Percentiles rank a stretch among this genome's conserved stretches.
Conservation (phyloP, 371 early-diverging fungal genomes). For the Zychaea mexicana region DNA sequence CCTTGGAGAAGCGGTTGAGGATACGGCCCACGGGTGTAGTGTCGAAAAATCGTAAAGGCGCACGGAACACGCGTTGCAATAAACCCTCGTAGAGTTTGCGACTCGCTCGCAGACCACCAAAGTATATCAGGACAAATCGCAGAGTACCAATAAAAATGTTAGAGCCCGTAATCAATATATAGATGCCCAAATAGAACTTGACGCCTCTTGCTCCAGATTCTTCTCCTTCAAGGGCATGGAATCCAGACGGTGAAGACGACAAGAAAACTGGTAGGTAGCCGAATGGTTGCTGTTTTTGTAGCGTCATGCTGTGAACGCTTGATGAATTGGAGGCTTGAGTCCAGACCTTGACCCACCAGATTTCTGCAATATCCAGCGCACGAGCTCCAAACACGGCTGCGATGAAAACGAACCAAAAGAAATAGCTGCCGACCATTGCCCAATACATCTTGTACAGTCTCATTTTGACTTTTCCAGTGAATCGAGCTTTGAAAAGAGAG, state of each 20-base stretch:
- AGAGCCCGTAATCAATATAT: conserved; percentile 39
- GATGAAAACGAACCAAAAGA: conserved; percentile 53
- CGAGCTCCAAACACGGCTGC: conserved; percentile 46
- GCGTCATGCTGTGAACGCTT: background rate
- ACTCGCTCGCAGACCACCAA: conserved; percentile 52
- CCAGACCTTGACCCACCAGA: conserved; percentile 64
- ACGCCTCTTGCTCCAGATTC: conserved; percentile 16
- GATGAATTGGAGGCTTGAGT: conserved; percentile 26
- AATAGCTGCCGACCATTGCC: conserved; percentile 45
- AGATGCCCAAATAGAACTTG: conserved; percentile 43
- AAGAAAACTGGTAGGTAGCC: background rate
- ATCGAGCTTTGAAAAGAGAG: conserved; percentile 27
- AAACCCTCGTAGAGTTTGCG: conserved; percentile 50
- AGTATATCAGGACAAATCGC: conserved; percentile 44
- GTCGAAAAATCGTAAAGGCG: conserved; percentile 84
- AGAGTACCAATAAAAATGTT: conserved; percentile 33
- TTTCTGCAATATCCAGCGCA: conserved; percentile 49
- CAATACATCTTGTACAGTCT: conserved; percentile 53
- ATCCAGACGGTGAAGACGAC: background rate
- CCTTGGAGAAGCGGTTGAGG: conserved; percentile 75
- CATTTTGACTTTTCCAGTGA: conserved; percentile 54
- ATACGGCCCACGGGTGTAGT: conserved; percentile 89
- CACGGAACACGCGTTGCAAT: conserved; percentile 57
- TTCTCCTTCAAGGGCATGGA: background rate
- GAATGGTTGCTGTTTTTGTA: background rate